Conservation (phyloP, 23 red algal genomes). For the Cyanidiococcus yangmingshanensis region DNA sequence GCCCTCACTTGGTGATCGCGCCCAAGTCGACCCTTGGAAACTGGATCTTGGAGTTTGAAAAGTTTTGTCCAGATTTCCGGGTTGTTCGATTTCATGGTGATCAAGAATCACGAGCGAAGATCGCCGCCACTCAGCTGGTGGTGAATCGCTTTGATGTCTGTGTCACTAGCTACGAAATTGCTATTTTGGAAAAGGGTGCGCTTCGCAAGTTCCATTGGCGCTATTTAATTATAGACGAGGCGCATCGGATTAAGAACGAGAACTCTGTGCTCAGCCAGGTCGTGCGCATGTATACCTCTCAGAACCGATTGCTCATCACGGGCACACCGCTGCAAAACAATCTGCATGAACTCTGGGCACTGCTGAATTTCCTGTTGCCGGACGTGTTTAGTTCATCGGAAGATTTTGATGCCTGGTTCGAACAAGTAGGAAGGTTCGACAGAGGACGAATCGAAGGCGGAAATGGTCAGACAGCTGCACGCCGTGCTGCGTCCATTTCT, state of each 20-base stretch:
- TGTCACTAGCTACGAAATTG: constrained; percentile 93
- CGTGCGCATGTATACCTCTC: constrained; percentile 74
- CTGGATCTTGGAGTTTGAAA: constrained; percentile 74
- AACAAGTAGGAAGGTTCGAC: constrained; percentile 58
- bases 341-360: constrained; percentile 93
- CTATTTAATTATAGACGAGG: constrained; percentile 99
- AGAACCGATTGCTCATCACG: constrained; percentile 76
- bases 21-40: constrained; percentile 94
- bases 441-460: constrained; percentile 44
- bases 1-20: constrained; percentile 92
- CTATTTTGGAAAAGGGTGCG: constrained; percentile 68
- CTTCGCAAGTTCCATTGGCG: constrained; percentile 84
- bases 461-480: constrained; percentile 86
- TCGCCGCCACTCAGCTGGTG: constrained; percentile 35
- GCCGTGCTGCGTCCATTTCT: constrained; percentile 93
- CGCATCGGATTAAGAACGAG: constrained; percentile 99
- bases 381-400: constrained; percentile 84
- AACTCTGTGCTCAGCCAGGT: constrained; percentile 72
- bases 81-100: constrained; percentile 82
- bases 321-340: constrained; percentile 99
- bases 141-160: constrained; percentile 80
- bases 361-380: constrained; percentile 96
- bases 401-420: constrained; percentile 95
- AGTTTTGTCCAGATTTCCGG: constrained; percentile 73
- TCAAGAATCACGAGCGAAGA: constrained; percentile 43